These are phyloP conservation scores for Cylindrotheca closterium DNA, from an alignment of 108 stramenopile species.

Conservation along the genomic window DNA sequence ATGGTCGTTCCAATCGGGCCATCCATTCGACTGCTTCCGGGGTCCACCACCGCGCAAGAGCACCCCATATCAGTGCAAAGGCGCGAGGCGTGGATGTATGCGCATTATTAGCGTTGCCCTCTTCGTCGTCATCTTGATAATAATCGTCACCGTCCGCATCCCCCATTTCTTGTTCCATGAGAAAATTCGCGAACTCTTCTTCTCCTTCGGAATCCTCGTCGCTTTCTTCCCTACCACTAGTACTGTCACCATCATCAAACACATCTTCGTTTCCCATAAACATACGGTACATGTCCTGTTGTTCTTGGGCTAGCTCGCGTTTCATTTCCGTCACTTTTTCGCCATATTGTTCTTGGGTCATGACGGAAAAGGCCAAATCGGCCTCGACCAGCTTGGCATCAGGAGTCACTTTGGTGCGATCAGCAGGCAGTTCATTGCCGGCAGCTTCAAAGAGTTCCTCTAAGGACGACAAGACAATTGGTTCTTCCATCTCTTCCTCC, in stretches of 20 bases:
- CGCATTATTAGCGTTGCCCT: neutral
- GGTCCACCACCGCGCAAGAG: constrained; percentile 42
- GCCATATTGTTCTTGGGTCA: constrained; percentile 41
- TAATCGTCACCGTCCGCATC: constrained; percentile 21
- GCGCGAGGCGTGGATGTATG: constrained; percentile 13
- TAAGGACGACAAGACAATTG: constrained; percentile 17
- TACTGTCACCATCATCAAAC: constrained; percentile 28
- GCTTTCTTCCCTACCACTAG: constrained; percentile 4
- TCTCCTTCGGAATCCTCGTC: constrained; percentile 9
- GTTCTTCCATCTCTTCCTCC: constrained; percentile 5
- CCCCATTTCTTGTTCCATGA: constrained; percentile 19
- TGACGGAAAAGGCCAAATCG: constrained; percentile 43
- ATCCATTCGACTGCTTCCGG: constrained; percentile 34
- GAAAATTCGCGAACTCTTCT: constrained; percentile 19
- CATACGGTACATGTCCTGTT: constrained; percentile 10
- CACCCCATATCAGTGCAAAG: constrained; percentile 41
- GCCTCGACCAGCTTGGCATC: constrained; percentile 38
- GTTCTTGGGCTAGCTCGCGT: constrained; percentile 25
- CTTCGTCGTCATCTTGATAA: constrained; percentile 18
- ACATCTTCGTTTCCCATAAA: constrained; percentile 28
- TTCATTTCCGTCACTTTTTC: constrained; percentile 14
- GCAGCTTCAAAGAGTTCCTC: constrained; percentile 35
- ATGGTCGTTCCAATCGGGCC: neutral
- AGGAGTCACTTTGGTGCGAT: constrained; percentile 14
- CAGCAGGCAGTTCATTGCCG: constrained; percentile 16